These are phyloP conservation scores for Epithele typhae DNA, from an alignment of 768 basidiomycete species.

Conservation along the genomic window DNA sequence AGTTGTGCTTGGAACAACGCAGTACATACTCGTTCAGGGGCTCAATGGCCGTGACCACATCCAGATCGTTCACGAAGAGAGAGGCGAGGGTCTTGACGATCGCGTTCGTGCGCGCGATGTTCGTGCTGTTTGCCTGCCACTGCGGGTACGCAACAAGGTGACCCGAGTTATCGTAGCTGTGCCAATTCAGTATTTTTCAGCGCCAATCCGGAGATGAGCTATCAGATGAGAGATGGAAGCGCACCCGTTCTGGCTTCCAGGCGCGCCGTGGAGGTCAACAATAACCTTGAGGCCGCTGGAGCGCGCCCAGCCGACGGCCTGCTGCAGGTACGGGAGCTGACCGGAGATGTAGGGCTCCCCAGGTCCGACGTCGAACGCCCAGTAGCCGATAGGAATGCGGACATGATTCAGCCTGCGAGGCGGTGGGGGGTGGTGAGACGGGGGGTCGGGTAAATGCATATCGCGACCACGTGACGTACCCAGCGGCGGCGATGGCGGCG, in stretches of 20 bases:
- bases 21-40: conserved; percentile 69
- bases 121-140: conserved; percentile 66
- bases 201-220: neutral
- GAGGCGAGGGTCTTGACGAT: conserved; percentile 60
- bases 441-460: neutral
- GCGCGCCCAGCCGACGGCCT: conserved; percentile 68
- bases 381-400: conserved; percentile 83
- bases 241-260: conserved; percentile 87
- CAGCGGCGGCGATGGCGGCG: conserved; percentile 65
- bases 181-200: neutral
- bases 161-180: conserved; percentile 80
- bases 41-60: conserved; percentile 64
- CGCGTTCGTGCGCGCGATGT: conserved; percentile 62
- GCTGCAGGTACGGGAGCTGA: conserved; percentile 63
- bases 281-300: conserved; percentile 74
- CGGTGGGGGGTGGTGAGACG: no score
- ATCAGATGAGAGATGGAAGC: no score
- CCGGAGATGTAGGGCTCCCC: conserved; percentile 81
- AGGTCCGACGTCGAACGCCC: conserved; percentile 77
- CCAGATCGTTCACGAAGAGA: conserved; percentile 49
- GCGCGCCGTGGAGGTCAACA: conserved; percentile 66
- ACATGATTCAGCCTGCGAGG: conserved; percentile 74
- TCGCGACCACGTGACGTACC: conserved; percentile 39
- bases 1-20: neutral
- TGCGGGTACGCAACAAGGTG: conserved; percentile 53